Evolutionary conservation across 2,329 filamentous ascomycete species (phyloP).

Genomic region (Cercospora sp.): DNA sequence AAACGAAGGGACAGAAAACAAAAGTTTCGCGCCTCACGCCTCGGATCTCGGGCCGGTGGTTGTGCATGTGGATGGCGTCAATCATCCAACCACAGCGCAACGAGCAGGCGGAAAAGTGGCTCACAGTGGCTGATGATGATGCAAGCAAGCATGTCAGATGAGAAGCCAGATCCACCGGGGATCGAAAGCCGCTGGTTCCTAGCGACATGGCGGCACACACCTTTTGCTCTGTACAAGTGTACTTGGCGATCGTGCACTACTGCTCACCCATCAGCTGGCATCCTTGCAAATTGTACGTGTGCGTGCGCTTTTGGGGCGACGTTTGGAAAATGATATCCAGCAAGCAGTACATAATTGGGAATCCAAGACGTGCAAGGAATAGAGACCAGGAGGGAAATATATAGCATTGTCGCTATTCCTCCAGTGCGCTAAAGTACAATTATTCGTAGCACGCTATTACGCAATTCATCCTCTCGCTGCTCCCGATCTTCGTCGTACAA

Average conservation of each 20-base stretch:
- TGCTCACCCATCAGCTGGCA: background rate
- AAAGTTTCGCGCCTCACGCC: background rate
- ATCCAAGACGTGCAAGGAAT: background rate
- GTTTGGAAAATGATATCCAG: background rate
- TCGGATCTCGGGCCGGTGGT: background rate
- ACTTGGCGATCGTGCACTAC: background rate
- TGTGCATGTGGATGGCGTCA: background rate
- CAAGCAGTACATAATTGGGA: background rate
- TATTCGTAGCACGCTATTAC: background rate
- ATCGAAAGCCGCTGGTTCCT: background rate
- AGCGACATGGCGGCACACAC: background rate
- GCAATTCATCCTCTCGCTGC: background rate
- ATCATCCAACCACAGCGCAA: background rate
- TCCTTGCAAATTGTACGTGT: background rate
- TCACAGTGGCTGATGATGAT: background rate
- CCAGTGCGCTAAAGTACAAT: background rate
- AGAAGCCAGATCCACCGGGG: background rate
- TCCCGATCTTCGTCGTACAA: background rate
- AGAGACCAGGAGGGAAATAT: background rate
- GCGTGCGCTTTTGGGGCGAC: background rate
- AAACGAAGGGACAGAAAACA: background rate
- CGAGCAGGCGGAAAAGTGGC: background rate
- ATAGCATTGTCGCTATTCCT: background rate
- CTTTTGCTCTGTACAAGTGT: background rate
- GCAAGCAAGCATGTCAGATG: background rate